Base-by-base conservation (phyloP, 192 early-diverging fungal species). In the Obelidium mucronatum region DNA sequence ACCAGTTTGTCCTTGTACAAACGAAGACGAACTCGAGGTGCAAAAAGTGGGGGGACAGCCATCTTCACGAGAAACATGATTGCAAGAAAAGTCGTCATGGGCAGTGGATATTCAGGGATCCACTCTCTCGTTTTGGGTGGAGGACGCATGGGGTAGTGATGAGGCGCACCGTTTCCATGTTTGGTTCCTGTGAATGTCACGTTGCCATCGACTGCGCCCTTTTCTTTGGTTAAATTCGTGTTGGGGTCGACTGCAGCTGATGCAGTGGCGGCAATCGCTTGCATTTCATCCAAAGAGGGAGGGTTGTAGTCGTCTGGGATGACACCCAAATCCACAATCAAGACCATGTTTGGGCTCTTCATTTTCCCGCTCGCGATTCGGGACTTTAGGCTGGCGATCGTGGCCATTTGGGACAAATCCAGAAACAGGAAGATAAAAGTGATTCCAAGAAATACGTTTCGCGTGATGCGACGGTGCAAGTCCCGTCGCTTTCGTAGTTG, bases 1-100 rank as follows among this genome's bases (percentile, higher is more conserved):
- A 74, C 73, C 11, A 74, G 59, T 51, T 74, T 74, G 42, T 74
- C 73, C 28, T 74, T 62, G 73, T 74, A 74, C 30, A 74, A 30
- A 5, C 59, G 59, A 4, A 74, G 34, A 33, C 73, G 58, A 17
- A 65, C 62, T 19, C 73, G 73, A 8, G 73, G 73, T 19, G 73
- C 60, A 39, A 65, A 64, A 36, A 74, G 48, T 22, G 73, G 73
- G 31, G 73, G 73, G 13, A 74, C 22, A 15, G 73, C 73, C 8
- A 65, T 24, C 60, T 74, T 62, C 17, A 74, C 30, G n/a, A 74
- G 42, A 15, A 62, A 31, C n/a, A 74, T 13, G 26, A 74, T 24
- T 5, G 64, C 17, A 22, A 74, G 22, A 28, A 74, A 51, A 22
- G 60, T 5, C 22, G 73, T 51, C 6, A 34, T 34, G 22, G 73